phyloP scores from a whole-genome alignment of 768 basidiomycete species.

The Leccinum longicurvipes region DNA sequence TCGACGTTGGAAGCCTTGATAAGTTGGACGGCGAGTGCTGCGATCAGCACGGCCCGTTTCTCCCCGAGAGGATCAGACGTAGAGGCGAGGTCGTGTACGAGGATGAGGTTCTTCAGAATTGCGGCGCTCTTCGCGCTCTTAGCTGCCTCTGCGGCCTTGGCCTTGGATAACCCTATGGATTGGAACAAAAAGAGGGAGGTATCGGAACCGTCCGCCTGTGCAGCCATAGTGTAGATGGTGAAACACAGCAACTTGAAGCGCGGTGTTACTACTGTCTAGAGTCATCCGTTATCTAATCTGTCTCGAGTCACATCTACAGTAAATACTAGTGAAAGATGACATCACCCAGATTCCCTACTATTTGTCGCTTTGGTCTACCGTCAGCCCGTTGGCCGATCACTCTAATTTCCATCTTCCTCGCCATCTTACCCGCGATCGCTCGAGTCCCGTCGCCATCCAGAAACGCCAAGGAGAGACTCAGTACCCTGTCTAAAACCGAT shows the following conservation, averaged over 20 bases:
- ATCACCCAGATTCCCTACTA: constrained; percentile 21
- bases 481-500: constrained; percentile 21
- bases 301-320: not conserved
- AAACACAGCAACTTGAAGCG: not conserved
- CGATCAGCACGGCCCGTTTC: constrained; percentile 70
- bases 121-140: constrained; percentile 76
- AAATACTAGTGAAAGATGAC: constrained; percentile 23
- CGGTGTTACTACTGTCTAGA: not conserved
- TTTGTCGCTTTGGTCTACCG: constrained; percentile 23
- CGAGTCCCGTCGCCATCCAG: constrained; percentile 14
- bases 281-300: constrained; percentile 27
- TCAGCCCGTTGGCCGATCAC: constrained; percentile 21
- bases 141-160: constrained; percentile 79
- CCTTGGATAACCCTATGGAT: constrained; percentile 68
- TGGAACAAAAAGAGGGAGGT: constrained; percentile 51
- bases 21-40: constrained; percentile 60
- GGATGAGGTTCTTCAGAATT: constrained; percentile 67
- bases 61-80: constrained; percentile 54
- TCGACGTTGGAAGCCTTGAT: constrained; percentile 52
- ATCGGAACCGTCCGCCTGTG: constrained; percentile 13
- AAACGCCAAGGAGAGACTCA: constrained; percentile 21
- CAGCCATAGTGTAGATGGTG: constrained; percentile 10
- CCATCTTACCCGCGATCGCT: not conserved
- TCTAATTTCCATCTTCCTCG: constrained; percentile 22
- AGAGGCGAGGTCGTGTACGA: constrained; percentile 45